Base-by-base conservation (phyloP, 129 eudicot species). In the Deinandra increscens region DNA sequence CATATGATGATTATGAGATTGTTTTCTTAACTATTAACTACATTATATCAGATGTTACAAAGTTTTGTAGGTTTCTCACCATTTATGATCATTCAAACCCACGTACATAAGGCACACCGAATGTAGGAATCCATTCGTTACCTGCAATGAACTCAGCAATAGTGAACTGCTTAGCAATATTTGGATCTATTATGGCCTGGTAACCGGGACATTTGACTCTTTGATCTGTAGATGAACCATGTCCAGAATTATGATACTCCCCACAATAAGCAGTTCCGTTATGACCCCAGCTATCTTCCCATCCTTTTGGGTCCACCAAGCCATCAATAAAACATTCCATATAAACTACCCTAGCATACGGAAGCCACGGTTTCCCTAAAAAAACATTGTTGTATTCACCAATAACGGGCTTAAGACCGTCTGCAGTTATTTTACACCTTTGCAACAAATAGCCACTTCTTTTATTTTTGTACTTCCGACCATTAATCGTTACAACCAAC, bases 151-250 rank as follows among this genome's bases (percentile, higher is more conserved):
- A 43, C 49, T 60, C 23, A 13, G 33, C 61, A 51, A 82, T 78
- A 15, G 78, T 63, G 62, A 70, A 79, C 11, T 14, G 7, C 17
- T 36, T 5, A 1, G 84, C 87, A 4, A 39, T 65, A 44, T 65
- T 60, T 14, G 0, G 48, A 41, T 74, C 69, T n/a, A 53, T 70
- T 36, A 79, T 70, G 26, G n/a, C 45, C 36, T 71, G 71, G 33
- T 46, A 70, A 42, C 81, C 64, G 5, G n/a, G 82, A 84, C 87
- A 83, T 43, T 71, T 71, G 56, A 83, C 84, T 73, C 84, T 79
- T 23, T 39, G 5, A 18, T 9, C 12, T 20, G 87, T 79, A 31
- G 81, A 66, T 15, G 84, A 79, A 36, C 84, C 87, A 0, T 81
- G 84, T 41, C 84, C 87, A 20, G 19, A 43, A 45, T 83, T 83